Percentiles rank a stretch among this genome's conserved stretches.
Conservation (phyloP, 306 rosid species). For the Dryas octopetala region DNA sequence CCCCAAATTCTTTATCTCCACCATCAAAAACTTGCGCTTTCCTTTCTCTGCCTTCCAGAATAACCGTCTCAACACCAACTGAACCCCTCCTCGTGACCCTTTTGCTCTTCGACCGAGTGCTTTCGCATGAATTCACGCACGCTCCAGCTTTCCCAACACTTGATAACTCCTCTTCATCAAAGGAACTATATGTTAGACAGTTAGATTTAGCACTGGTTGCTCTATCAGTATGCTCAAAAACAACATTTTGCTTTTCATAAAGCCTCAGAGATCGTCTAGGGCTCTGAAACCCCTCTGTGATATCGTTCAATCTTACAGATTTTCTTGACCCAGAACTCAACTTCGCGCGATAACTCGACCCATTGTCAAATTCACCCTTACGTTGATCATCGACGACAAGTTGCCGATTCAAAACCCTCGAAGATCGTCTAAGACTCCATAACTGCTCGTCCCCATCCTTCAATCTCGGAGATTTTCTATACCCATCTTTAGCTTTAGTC, state of each 20-base stretch:
- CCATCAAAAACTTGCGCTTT: slow-evolving; percentile 11
- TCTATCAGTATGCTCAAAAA: background rate
- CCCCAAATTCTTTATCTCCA: slow-evolving; percentile 9
- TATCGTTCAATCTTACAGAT: slow-evolving; percentile 13
- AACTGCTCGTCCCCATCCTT: slow-evolving; percentile 22
- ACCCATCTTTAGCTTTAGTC: slow-evolving; percentile 13
- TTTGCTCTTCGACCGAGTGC: slow-evolving; percentile 1
- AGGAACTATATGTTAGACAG: background rate
- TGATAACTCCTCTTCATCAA: slow-evolving; percentile 6
- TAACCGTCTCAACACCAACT: background rate
- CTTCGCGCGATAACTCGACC: background rate
- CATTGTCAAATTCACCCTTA: background rate
- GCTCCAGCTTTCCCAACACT: slow-evolving; percentile 15
- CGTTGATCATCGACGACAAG: background rate
- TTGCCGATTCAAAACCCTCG: slow-evolving; percentile 33
- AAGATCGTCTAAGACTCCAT: slow-evolving; percentile 42
- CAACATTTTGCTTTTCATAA: slow-evolving; percentile 2
- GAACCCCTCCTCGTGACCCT: slow-evolving; percentile 7
- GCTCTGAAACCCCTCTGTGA: slow-evolving; percentile 15
- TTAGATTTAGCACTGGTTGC: background rate
- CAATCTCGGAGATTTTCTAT: slow-evolving; percentile 32
- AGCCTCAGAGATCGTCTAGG: slow-evolving; percentile 32
- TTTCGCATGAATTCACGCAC: slow-evolving; percentile 6
- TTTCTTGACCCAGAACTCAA: slow-evolving; percentile 19
- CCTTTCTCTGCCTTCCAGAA: slow-evolving; percentile 19